These are phyloP conservation scores for Heliamphora pulchella DNA, from an alignment of 179 eudicot genomes.

Conservation along the genomic window DNA sequence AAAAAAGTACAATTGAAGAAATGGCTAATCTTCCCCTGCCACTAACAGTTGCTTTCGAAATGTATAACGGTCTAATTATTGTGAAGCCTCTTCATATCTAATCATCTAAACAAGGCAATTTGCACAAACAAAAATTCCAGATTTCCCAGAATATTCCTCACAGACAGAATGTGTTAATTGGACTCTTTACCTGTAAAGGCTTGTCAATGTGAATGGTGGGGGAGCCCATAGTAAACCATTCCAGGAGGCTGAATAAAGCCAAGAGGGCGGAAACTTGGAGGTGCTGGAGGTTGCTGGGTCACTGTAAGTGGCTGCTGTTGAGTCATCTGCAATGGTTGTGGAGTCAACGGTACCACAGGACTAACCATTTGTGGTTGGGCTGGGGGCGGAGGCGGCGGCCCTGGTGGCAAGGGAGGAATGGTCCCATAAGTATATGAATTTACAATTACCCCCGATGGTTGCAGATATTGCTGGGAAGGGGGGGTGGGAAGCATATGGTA, in stretches of 20 bases:
- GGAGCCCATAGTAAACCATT: too few relatives aligned
- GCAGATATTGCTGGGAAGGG: conserved; percentile 54
- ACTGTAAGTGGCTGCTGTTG: conserved; percentile 36
- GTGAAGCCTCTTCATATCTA: background rate
- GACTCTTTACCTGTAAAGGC: background rate
- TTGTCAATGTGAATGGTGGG: background rate
- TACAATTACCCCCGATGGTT: conserved; percentile 34
- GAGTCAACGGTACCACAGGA: conserved; percentile 48
- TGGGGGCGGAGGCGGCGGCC: conserved; percentile 34
- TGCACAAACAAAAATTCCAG: background rate
- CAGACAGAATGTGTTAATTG: too few relatives aligned
- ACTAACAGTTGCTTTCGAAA: background rate
- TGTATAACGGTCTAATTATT: too few relatives aligned
- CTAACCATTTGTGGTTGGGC: conserved; percentile 43
- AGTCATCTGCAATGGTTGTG: conserved; percentile 40
- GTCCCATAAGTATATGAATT: conserved; percentile 46
- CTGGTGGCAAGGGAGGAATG: conserved; percentile 47
- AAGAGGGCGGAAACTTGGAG: conserved; percentile 58
- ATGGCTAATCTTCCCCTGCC: background rate
- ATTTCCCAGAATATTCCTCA: background rate
- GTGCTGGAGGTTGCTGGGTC: conserved; percentile 38
- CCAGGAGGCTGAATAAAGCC: conserved; percentile 59
- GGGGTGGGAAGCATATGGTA: conserved; percentile 40
- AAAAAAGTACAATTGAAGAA: background rate
- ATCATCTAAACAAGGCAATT: background rate